These are phyloP conservation scores for Prosopis cineraria DNA, from an alignment of 306 rosid genomes.

Conservation along the genomic window DNA sequence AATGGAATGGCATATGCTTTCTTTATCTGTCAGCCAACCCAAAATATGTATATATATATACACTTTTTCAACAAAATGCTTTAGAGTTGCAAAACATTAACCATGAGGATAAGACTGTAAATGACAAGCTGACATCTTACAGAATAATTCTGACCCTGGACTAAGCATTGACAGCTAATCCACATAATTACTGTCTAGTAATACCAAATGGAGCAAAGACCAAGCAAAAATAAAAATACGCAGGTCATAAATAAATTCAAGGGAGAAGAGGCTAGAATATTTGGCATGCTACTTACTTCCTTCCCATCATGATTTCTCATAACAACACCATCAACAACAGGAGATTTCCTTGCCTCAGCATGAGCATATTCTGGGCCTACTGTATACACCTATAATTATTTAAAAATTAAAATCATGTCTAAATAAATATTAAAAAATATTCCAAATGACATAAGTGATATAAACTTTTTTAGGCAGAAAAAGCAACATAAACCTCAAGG, in stretches of 20 bases:
- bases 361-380: slow-evolving; percentile 99
- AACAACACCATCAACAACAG: slow-evolving; percentile 99
- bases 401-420: slow-evolving; percentile 21
- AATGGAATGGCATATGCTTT: neutral
- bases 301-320: slow-evolving; percentile 99
- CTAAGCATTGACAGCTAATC: slow-evolving; percentile 8
- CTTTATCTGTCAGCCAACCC: neutral
- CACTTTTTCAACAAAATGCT: neutral
- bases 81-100: slow-evolving; percentile 20
- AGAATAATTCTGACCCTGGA: slow-evolving; percentile 10
- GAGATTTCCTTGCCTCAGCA: slow-evolving; percentile 99
- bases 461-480: neutral
- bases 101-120: slow-evolving; percentile 1
- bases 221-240: slow-evolving; percentile 10
- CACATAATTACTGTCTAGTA: slow-evolving; percentile 9
- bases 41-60: neutral
- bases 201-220: slow-evolving; percentile 12
- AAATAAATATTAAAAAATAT: neutral
- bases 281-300: slow-evolving; percentile 65
- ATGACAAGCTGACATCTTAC: neutral
- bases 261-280: slow-evolving; percentile 14
- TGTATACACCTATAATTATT: slow-evolving; percentile 79
- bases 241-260: slow-evolving; percentile 24
- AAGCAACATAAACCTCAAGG: slow-evolving; percentile 37
- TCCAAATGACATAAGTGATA: neutral